These are phyloP conservation scores for Diospyros lotus DNA, from an alignment of 148 eudicot species.

Conservation along the genomic window DNA sequence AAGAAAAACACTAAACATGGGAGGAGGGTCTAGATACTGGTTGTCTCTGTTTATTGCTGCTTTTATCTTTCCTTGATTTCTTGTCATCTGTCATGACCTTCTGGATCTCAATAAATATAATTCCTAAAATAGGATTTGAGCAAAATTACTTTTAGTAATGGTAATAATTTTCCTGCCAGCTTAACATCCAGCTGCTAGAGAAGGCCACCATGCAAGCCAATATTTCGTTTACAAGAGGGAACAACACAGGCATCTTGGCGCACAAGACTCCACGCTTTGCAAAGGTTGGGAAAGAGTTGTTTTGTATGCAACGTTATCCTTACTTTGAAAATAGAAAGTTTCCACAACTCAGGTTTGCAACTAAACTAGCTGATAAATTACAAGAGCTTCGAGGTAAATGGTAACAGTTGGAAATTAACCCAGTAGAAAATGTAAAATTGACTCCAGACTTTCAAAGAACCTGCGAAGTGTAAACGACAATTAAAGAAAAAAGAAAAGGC, in stretches of 20 bases:
- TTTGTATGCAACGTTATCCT: too few species aligned
- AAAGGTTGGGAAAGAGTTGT: too few species aligned
- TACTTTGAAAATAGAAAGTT: background rate
- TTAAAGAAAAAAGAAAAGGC: background rate
- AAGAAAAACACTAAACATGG: background rate
- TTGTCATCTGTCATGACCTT: background rate
- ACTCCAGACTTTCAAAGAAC: conserved; percentile 1
- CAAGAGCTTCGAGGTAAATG: background rate
- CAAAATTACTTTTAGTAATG: background rate
- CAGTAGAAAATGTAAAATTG: background rate
- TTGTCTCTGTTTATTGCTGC: background rate
- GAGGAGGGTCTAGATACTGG: background rate
- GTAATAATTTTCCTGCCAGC: background rate
- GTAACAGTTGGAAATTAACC: too few species aligned
- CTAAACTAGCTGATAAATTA: background rate
- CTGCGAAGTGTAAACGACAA: too few species aligned
- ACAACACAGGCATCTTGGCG: background rate
- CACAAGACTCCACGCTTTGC: background rate
- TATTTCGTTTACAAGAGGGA: background rate
- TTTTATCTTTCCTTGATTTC: background rate
- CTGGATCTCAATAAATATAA: background rate
- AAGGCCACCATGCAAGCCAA: background rate
- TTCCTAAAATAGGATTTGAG: background rate
- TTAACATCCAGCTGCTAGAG: background rate
- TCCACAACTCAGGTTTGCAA: background rate